These are phyloP conservation scores for Xylaria sp. DNA, from an alignment of 2,329 filamentous ascomycete species.

Conservation along the genomic window DNA sequence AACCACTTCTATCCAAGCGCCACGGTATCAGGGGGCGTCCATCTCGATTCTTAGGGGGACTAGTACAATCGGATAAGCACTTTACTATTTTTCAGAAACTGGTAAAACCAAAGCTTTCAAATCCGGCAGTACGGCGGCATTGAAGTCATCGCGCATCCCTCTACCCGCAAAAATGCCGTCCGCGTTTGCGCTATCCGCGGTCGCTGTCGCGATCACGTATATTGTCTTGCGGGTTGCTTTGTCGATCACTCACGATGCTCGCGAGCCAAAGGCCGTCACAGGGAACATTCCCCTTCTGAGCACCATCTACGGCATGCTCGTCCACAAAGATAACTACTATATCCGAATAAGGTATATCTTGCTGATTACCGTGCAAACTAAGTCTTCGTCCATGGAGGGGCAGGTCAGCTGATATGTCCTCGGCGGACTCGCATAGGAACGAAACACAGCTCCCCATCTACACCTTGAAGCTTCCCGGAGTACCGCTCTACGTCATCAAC, in stretches of 20 bases:
- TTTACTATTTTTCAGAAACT: too few relatives aligned
- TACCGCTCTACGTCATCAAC: constrained; percentile 33
- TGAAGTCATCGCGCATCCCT: too few relatives aligned
- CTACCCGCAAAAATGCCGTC: too few relatives aligned
- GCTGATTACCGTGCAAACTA: background rate
- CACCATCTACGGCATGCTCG: constrained; percentile 29
- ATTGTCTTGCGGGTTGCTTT: too few relatives aligned
- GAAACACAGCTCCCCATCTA: constrained; percentile 31
- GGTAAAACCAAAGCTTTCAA: too few relatives aligned
- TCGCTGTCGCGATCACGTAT: too few relatives aligned
- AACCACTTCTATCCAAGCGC: too few relatives aligned
- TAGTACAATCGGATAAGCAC: too few relatives aligned
- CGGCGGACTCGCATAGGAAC: constrained; percentile 20
- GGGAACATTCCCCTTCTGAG: constrained; percentile 33
- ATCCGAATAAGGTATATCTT: constrained; percentile 30
- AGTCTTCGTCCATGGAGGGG: background rate
- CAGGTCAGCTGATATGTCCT: constrained; percentile 13
- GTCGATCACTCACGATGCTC: constrained; percentile 14
- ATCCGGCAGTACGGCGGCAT: too few relatives aligned
- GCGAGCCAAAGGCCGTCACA: constrained; percentile 29
- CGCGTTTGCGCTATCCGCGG: too few relatives aligned
- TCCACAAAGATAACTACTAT: constrained; percentile 34
- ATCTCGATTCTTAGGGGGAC: too few relatives aligned
- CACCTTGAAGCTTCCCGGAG: constrained; percentile 31
- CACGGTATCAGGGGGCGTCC: too few relatives aligned